Evolutionary conservation across 1,139 yeast species (phyloP).

Genomic region (Saccharomyces hybrid): DNA sequence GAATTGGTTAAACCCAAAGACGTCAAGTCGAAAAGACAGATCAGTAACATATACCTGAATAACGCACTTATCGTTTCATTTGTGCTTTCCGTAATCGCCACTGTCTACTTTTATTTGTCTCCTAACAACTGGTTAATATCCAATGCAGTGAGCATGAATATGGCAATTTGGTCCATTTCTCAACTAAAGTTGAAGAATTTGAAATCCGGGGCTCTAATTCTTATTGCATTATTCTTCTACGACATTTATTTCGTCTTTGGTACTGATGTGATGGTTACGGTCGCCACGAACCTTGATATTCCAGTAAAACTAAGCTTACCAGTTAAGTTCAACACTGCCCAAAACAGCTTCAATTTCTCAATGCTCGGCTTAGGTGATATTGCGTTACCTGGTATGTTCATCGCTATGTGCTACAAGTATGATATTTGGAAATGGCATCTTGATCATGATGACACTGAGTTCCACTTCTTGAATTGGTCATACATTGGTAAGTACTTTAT

Average conservation of each 20-base stretch:
- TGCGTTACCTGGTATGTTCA: constrained; percentile 32
- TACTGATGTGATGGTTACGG: constrained; percentile 54
- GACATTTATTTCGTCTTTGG: constrained; percentile 64
- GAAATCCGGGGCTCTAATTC: constrained; percentile 39
- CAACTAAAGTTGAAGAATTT: constrained; percentile 35
- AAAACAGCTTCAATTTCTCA: constrained; percentile 26
- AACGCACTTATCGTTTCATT: constrained; percentile 9
- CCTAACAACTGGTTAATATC: constrained; percentile 17
- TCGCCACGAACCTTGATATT: constrained; percentile 48
- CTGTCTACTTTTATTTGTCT: constrained; percentile 5
- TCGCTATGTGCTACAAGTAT: constrained; percentile 22
- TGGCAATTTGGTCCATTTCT: constrained; percentile 19
- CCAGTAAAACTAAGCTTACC: constrained; percentile 35
- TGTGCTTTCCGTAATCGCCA: constrained; percentile 5
- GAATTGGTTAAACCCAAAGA: constrained; percentile 40
- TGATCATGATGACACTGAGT: constrained; percentile 18
- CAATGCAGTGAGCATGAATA: constrained; percentile 17
- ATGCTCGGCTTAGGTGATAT: constrained; percentile 40
- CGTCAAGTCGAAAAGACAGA: constrained; percentile 40
- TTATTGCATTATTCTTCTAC: constrained; percentile 48
- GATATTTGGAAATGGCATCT: constrained; percentile 26
- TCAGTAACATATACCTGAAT: constrained; percentile 32
- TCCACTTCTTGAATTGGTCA: constrained; percentile 18
- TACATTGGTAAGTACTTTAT: constrained; percentile 20
- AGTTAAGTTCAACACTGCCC: constrained; percentile 7